Percentiles rank a stretch among this genome's conserved stretches.
phyloP scores from a whole-genome alignment of 345 rosid species.

The Aquilaria yunnanensis region DNA sequence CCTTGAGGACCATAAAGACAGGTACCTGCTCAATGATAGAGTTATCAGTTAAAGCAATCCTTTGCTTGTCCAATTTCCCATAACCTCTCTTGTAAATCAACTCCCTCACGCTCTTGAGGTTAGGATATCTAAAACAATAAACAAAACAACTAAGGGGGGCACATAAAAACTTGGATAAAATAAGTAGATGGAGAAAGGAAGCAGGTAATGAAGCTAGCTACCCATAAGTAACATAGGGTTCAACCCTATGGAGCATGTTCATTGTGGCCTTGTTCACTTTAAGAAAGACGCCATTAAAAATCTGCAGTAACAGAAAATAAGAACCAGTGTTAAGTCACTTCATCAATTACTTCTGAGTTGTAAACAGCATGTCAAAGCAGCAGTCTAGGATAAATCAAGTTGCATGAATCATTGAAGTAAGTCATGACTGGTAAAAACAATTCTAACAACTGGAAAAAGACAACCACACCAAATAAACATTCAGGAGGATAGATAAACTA shows the following conservation, averaged over 20 bases:
- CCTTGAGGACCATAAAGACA: background rate
- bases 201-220: conserved; percentile 14
- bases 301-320: conserved; percentile 30
- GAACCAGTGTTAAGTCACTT: too few species aligned
- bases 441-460: background rate
- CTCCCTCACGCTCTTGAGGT: conserved; percentile 84
- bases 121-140: conserved; percentile 57
- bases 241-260: conserved; percentile 91
- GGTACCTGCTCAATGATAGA: conserved; percentile 69
- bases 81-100: conserved; percentile 86
- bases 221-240: conserved; percentile 96
- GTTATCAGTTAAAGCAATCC: conserved; percentile 76
- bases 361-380: background rate
- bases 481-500: conserved; percentile 6
- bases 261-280: conserved; percentile 89
- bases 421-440: background rate
- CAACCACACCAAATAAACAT: too few species aligned
- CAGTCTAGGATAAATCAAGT: background rate
- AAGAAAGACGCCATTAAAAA: conserved; percentile 87
- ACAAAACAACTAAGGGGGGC: background rate
- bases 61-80: conserved; percentile 79
- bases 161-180: background rate
- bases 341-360: background rate
- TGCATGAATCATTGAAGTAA: background rate
- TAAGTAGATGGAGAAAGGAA: background rate